Evolutionary conservation across 2,329 filamentous ascomycete genomes (phyloP), one percentile per base, ranked within the genome.

Genomic region (Colletotrichum sp.): DNA sequence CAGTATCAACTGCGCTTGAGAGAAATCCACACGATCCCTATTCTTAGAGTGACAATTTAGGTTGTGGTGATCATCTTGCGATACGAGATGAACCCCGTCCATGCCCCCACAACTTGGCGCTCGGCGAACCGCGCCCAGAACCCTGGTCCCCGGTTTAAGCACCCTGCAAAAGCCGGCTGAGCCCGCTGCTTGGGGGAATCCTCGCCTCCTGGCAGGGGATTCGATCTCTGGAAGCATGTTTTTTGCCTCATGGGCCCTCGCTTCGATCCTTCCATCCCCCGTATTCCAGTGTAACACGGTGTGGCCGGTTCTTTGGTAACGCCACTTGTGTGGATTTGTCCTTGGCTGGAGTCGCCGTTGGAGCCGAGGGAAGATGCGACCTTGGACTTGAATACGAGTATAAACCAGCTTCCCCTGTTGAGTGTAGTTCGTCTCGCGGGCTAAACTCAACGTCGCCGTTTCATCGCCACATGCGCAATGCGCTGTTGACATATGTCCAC

Each of bases 41-140:
- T 74, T 74, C 30, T 65, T 70, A 34, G 58, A 70, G 58, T 34
- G n/a, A 28, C 58, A 65, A 58, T 60, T 34, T 74, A 30, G 56
- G 27, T 18, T 56, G 43, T 32, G 27, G 58, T 66, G 58, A 43
- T 43, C 25, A 52, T 43, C 25, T 55, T 34, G 13, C n/a, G 58
- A 74, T 70, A 74, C 66, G 71, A 70, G 66, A 70, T 74, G 66
- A 74, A 70, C 58, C 71, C 43, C 70, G 61, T 71, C 62, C 25
- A 60, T 67, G 61, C 61, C 66, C 70, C 71, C 71, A 74, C 66
- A 70, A 62, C 56, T 39, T 27, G 58, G 58, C 48, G 34, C 66
- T 70, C 18, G 71, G 71, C 56, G 58, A 62, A 74, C 36, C 43
- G 58, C 56, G 58, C 16, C 30, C 43, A 6, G 28, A 43, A 36